Evolutionary conservation across 2,329 filamentous ascomycete species (phyloP), one percentile per base, ranked within the genome.

Genomic region (Venturia oleaginea): DNA sequence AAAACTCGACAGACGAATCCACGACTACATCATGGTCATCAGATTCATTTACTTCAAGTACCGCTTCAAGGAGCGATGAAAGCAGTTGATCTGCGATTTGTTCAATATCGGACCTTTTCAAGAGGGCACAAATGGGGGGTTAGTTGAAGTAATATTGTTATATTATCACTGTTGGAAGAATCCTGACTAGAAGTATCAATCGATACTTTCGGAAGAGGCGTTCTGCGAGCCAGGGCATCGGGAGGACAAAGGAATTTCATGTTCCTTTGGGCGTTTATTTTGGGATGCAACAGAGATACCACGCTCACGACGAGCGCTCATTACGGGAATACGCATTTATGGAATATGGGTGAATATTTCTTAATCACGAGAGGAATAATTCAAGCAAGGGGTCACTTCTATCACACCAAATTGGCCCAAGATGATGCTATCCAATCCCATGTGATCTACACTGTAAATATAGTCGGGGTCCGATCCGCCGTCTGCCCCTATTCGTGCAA

Each of bases 31-130:
- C 32, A 24, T 34, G 30, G 30, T 51, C 46, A 8, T 51, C 62
- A 57, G 32, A 13, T 1, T 55, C 30, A 24, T 27, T 34, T 30
- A n/a, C 48, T 5, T 63, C 46, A 40, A 63, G 62, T 32, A 46
- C 6, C 30, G 46, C 34, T 11, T 63, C 62, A 57, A 27, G 15
- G 22, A 63, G 51, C 62, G 62, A 57, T 30, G 32, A 61, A 48
- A 63, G 46, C 62, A 63, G 62, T 59, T 63, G 62, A 63, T 22
- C 62, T 63, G 48, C 48, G 6, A 27, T 40, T 60, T 17, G 46
- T 13, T 43, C 59, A 19, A 57, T 8, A 19, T n/a, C 8, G 19
- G 22, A 34, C 48, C 24, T 15, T 54, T 54, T 19, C 38, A 4
- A 24, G 24, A 30, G 27, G 4, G 11, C 10, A 54, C 42, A 54